Evolutionary conservation across 306 rosid genomes (phyloP).

Genomic region (Quercus robur): DNA sequence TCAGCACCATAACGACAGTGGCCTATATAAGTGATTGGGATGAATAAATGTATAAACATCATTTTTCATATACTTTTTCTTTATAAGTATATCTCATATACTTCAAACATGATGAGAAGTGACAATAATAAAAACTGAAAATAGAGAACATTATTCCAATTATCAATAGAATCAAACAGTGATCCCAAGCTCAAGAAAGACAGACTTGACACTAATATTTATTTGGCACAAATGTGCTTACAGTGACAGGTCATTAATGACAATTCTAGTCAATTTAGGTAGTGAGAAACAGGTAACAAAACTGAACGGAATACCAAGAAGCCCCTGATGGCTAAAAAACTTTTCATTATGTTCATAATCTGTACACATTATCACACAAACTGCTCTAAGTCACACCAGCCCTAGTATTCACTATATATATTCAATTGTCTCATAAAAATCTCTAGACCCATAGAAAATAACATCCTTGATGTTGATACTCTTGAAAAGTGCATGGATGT

Average conservation of each 20-base stretch:
- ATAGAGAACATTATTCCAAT: not conserved
- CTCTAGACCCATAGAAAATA: not conserved
- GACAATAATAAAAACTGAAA: not conserved
- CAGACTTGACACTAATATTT: not conserved
- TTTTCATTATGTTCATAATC: no score
- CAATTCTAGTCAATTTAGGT: not conserved
- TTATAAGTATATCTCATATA: not conserved
- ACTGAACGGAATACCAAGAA: not conserved
- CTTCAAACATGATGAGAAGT: not conserved
- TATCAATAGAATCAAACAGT: not conserved
- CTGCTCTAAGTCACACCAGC: no score
- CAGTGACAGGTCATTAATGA: not conserved
- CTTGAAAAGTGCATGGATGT: not conserved
- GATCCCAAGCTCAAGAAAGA: not conserved
- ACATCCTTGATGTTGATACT: not conserved
- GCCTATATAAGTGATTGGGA: constrained; percentile 39
- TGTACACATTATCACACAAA: no score
- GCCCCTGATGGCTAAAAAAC: not conserved
- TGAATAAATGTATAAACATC: not conserved
- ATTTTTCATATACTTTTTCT: not conserved
- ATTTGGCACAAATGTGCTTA: not conserved
- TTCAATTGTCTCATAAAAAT: not conserved
- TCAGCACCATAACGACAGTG: constrained; percentile 80
- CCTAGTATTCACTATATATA: not conserved
- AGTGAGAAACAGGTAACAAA: not conserved